Base-by-base conservation (phyloP, 495 filamentous ascomycete genomes). In the Penicillium turbatum region DNA sequence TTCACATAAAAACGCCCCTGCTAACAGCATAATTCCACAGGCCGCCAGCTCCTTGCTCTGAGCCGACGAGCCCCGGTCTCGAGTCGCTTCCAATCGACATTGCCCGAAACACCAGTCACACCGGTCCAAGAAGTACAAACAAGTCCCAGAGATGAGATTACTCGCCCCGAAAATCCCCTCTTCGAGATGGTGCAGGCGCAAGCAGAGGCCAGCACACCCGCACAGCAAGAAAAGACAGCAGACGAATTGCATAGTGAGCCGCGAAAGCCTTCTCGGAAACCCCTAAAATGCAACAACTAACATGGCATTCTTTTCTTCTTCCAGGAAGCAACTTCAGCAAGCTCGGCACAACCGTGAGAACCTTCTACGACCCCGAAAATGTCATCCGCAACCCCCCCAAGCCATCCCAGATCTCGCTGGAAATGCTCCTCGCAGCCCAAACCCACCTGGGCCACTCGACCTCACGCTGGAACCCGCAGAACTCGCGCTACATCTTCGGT, bases 401-500 rank as follows among this genome's bases (percentile, higher is more conserved):
- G 15, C 85, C 90, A 21, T 74, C 82, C 59, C 86, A 97, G 57
- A 82, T 95, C 41, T 90, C 90, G 51, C 85, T 98, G 50, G 91
- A 96, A 74, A 80, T 95, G 48, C 83, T 98, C 57, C 85, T 98
- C 74, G 92, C 93, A 21, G 85, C 86, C 9, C 89, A 95, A 68
- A 83, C 84, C 27, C 93, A 98, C 75, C 82, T 97, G 64, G 93
- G 93, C 53, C 93, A 97, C 75, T 79, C 86, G 60, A 93, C 88
- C 2, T 90, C 90, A 41, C 82, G 91, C 51, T 98, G 93, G 93
- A 95, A 97, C 74, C 92, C 95, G 12, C 84, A 84, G 35, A 98
- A 97, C 77, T 84, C 89, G 44, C 85, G 89, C 35, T 97, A 97
- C 73, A 97, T 98, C 70, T 92, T 88, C 67, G 93, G 93, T 63